Evolutionary conservation across 805 yeast genomes (phyloP), one percentile per base, ranked within the genome.

Genomic region (Ogataea glucozyma): DNA sequence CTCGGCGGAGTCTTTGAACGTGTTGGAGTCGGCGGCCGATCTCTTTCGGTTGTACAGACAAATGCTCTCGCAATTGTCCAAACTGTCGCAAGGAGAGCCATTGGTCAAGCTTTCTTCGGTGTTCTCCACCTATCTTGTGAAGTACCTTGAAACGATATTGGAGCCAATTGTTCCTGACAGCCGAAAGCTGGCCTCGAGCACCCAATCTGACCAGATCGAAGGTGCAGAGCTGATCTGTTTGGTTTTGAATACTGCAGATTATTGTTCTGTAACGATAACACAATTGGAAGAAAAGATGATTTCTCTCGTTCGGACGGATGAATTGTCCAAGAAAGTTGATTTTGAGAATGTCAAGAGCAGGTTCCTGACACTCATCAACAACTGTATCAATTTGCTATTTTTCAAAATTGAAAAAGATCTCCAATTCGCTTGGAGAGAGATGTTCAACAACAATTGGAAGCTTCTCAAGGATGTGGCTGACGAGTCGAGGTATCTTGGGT

Each of bases 191-290:
- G 49, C 58, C 1, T 63, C 68, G 2, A 60, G 56, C 7, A 65
- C 69, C 17, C 61, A 62, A 1, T 43, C 54, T 29, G 56, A 66
- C 21, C 74, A 79, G 20, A 66, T 74, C 10, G 91, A 85, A 51
- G 81, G 87, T 1, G 66, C 87, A 14, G 74, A 73, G 32, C 78
- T 84, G 46, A 71, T 86, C 1, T 82, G 93, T 21, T 67, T 88
- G 58, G 75, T 89, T 8, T 66, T 91, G 26, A 88, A 88, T 53
- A 91, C 99, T 0, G 88, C 96, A 1, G 96, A 91, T 59, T 93
- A 90, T 61, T 83, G 96, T 46, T 77, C 87, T 13, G 71, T 79
- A 9, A 93, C 96, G 3, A 78, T 83, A 2, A 74, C 73, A 10
- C 97, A 93, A 58, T 66, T 93, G 33, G 88, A 82, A 52, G 85